A percentile compares a stretch with the other conserved stretches of the same genome.
phyloP scores from a whole-genome alignment of 192 early-diverging fungal genomes.

The Coemansia biformis region DNA sequence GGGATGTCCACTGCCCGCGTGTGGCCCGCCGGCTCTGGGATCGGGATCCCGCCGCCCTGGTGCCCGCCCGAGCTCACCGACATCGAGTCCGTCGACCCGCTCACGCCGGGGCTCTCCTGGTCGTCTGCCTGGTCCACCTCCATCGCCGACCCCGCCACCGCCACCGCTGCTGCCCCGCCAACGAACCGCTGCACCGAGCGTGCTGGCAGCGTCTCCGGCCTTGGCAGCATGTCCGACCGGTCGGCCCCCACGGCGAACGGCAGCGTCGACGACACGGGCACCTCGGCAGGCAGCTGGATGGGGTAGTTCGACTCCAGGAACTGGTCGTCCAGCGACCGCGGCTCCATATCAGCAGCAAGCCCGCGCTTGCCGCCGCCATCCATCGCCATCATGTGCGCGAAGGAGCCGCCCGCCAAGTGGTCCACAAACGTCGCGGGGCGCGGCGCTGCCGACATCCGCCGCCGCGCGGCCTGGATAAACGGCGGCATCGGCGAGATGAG shows the following conservation, averaged over 20 bases:
- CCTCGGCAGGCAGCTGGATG: constrained; percentile 48
- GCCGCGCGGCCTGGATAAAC: constrained; percentile 43
- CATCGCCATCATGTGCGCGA: constrained; percentile 1
- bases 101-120: too few species aligned
- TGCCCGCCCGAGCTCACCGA: not conserved
- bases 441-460: constrained; percentile 27
- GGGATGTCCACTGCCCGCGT: constrained; percentile 14
- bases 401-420: not conserved
- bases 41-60: constrained; percentile 13
- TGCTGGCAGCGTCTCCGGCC: constrained; percentile 42
- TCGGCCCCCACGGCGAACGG: constrained; percentile 20
- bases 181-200: constrained; percentile 31
- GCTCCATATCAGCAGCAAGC: constrained; percentile 4
- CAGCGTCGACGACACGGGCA: constrained; percentile 13
- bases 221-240: constrained; percentile 46
- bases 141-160: too few species aligned
- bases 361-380: not conserved
- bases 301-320: constrained; percentile 50
- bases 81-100: constrained; percentile 24
- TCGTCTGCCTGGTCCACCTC: too few species aligned
- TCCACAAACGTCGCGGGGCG: constrained; percentile 23
- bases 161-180: too few species aligned
- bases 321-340: constrained; percentile 48
- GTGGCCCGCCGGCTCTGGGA: constrained; percentile 7
- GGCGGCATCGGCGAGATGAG: constrained; percentile 32